Percentiles rank a stretch among this genome's conserved stretches.
phyloP scores from a whole-genome alignment of 129 eudicot species.

The Centrapalus pauciflorus region DNA sequence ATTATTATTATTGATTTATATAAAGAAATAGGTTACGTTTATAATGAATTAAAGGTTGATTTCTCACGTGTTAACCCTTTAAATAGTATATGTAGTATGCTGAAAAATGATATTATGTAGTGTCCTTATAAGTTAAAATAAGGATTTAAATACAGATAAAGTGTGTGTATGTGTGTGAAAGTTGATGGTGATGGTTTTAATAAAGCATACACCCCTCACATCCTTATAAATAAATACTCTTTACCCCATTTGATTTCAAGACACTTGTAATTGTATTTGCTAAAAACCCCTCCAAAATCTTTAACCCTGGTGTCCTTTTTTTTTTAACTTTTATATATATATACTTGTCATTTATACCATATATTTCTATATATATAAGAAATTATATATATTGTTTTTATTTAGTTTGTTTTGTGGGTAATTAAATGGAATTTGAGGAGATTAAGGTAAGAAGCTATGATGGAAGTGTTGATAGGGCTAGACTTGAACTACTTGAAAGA shows the following conservation, averaged over 20 bases:
- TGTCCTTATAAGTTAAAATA: no score
- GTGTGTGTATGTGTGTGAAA: background rate
- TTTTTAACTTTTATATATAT: background rate
- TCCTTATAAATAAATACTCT: conserved; percentile 26
- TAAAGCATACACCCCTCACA: conserved; percentile 23
- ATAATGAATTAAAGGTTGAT: no score
- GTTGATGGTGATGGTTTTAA: conserved; percentile 24
- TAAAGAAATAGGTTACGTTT: no score
- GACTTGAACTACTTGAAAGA: conserved; percentile 58
- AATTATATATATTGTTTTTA: conserved; percentile 1
- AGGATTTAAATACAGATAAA: conserved; percentile 7
- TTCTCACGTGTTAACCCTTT: no score
- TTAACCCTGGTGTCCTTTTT: conserved; percentile 1
- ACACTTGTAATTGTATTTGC: conserved; percentile 25
- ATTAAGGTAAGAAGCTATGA: conserved; percentile 46
- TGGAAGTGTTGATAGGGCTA: conserved; percentile 37
- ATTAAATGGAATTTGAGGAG: conserved; percentile 42
- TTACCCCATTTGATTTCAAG: conserved; percentile 23
- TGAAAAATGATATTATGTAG: no score
- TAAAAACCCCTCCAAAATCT: conserved; percentile 14
- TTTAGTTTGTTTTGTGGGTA: background rate
- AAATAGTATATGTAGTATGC: no score
- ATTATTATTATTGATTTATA: no score
- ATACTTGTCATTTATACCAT: background rate
- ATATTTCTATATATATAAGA: background rate